These are phyloP conservation scores for Petunia axillaris DNA, from an alignment of 257 asterid species.

Conservation along the genomic window DNA sequence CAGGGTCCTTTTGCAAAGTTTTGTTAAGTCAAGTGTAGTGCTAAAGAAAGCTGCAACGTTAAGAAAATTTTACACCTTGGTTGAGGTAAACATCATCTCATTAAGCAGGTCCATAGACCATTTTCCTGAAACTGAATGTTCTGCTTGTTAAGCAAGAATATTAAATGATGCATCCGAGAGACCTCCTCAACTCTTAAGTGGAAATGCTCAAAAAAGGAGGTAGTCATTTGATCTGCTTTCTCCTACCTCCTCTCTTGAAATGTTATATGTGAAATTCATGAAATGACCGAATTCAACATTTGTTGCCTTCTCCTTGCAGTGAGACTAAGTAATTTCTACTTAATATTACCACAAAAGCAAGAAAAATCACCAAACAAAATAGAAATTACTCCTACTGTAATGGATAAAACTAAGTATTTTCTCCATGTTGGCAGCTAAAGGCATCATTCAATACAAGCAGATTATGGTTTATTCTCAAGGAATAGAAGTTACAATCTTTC, in stretches of 20 bases:
- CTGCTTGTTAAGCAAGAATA: not conserved
- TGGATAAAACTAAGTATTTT: not conserved
- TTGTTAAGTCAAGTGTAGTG: not conserved
- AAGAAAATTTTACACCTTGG: not conserved
- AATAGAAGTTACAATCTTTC: conserved; percentile 9
- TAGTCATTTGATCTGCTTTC: not conserved
- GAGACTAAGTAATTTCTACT: not conserved
- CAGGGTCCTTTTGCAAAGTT: not conserved
- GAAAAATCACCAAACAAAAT: not conserved
- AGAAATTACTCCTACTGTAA: conserved; percentile 12
- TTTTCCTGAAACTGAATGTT: not conserved
- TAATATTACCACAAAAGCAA: not conserved
- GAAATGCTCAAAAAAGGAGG: conserved; percentile 3
- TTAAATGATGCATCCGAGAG: not conserved
- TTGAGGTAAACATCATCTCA: conserved; percentile 15
- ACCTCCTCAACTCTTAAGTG: conserved; percentile 3
- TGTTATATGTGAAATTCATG: not conserved
- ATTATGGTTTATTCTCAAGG: conserved; percentile 5
- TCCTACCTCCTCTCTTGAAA: not conserved
- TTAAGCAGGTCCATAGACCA: not conserved
- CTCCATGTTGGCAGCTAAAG: not conserved
- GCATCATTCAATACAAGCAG: not conserved
- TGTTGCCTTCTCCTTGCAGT: not conserved
- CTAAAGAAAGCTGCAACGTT: too few species aligned
- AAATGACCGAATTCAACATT: conserved; percentile 18